Evolutionary conservation across 495 filamentous ascomycete species (phyloP), one percentile per base, ranked within the genome.

Genomic region (Ramalina intermedia): DNA sequence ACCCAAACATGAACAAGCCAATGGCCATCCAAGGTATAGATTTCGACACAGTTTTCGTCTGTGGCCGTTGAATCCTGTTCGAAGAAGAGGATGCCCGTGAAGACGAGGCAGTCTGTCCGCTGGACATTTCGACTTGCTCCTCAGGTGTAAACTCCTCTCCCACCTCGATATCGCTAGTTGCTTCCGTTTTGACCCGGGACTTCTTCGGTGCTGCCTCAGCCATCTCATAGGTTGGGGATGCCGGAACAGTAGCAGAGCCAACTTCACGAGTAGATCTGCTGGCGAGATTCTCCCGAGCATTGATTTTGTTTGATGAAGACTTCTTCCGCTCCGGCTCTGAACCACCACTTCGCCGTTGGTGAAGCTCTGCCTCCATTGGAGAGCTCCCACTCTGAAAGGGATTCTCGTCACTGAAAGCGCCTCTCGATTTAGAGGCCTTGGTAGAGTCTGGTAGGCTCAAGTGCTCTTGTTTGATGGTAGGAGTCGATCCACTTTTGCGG

Each of bases 141-240:
- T 96, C 86, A 0, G 89, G 84, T 1, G 87, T 94, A 58, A 96
- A 98, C 58, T 96, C 93, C 62, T 96, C 93, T 4, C 84, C 85
- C 2, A 74, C 66, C 45, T 81, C 78, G 1, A 80, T 48, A 18
- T 67, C 66, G 46, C 59, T 59, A 12, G 62, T 48, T 27, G 62
- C 51, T 27, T 68, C 64, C 21, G 69, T 66, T 43, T 69, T 64
- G 9, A 66, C 55, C n/a, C 58, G 42, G 1, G 49, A 38, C 35
- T 53, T 52, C 17, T 49, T 48, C 9, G 50, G 29, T 4, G 49
- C 55, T 13, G 66, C 61, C 17, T 69, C 21, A 4, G 75, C 66
- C 17, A 77, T 66, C 44, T 71, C 74, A 45, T 77, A 73, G 12
- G 63, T 68, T 14, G 66, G 71, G 17, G 62, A 63, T 23, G 58